Base-by-base conservation (phyloP, 306 rosid genomes). In the Prunus campanulata region DNA sequence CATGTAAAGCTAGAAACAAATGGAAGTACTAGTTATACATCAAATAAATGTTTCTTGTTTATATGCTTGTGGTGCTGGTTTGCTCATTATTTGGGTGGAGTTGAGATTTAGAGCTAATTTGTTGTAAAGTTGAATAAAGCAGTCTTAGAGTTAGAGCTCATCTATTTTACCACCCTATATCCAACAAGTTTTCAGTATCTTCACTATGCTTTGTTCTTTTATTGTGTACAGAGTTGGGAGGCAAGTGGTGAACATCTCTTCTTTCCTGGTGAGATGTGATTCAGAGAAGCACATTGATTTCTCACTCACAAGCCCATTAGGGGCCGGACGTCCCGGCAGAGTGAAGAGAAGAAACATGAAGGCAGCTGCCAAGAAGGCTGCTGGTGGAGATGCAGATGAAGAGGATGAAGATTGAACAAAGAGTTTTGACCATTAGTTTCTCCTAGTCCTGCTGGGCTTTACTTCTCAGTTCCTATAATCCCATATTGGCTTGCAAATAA, bases 211-310 rank as follows among this genome's bases (percentile, higher is more conserved):
- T 8, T 62, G 24, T 29, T 7, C 2, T 76, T 73, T 74, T 71
- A 20, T 32, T 13, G 65, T 6, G 68, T 46, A 3, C 77, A 90
- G 96, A 87, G 96, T 90, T 74, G 93, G 91, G 13, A 90, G 96
- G 75, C 93, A 90, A 80, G 92, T 88, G 46, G 95, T 88, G 71
- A 90, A 90, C 81, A 86, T 90, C 25, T 85, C 95, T 67, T 90
- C 95, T 0, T 88, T 88, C 87, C 81, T 88, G 89, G 95, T 88
- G 73, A 81, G 89, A 77, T 82, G 85, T 42, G 96, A 90, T 78
- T 84, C 96, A 1, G 90, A 90, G 83, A 90, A 90, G 83, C 96
- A 86, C 83, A 88, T 90, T 80, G 96, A 90, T 83, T 90, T 88
- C 47, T 81, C 89, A 4, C 90, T 88, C 12, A 86, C 96, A 1